Conservation (phyloP, 2,329 filamentous ascomycete species). For the Alternaria consortialis region DNA sequence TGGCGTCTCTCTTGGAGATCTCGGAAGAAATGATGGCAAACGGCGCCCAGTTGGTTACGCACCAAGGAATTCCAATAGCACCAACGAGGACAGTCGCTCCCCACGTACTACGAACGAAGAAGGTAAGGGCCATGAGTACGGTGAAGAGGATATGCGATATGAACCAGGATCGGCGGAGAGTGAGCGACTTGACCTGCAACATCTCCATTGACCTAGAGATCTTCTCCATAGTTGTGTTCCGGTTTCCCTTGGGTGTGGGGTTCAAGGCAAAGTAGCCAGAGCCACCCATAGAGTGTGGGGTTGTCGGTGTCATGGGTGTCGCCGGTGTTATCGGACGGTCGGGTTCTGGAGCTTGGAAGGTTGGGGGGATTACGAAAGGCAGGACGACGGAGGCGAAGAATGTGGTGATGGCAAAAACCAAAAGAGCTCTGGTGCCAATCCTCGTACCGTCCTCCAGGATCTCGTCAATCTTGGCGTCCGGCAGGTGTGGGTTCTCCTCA, state of each 20-base stretch:
- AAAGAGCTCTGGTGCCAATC: slow-evolving; percentile 85
- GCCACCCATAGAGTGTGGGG: slow-evolving; percentile 43
- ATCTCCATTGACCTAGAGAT: slow-evolving; percentile 60
- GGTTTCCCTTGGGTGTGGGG: slow-evolving; percentile 25
- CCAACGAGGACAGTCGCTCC: slow-evolving; percentile 81
- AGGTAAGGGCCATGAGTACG: slow-evolving; percentile 80
- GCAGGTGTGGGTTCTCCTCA: slow-evolving; percentile 78
- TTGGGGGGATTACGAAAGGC: slow-evolving; percentile 84
- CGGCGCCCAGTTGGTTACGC: slow-evolving; percentile 90
- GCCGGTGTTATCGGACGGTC: slow-evolving; percentile 52
- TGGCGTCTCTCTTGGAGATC: slow-evolving; percentile 81
- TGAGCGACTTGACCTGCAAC: slow-evolving; percentile 82
- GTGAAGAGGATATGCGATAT: slow-evolving; percentile 85
- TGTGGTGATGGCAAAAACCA: slow-evolving; percentile 87
- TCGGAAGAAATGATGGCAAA: slow-evolving; percentile 95
- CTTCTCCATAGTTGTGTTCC: slow-evolving; percentile 35
- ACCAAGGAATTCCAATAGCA: slow-evolving; percentile 89
- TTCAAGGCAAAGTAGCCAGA: slow-evolving; percentile 47
- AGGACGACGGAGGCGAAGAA: slow-evolving; percentile 82
- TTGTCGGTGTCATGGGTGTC: slow-evolving; percentile 49
- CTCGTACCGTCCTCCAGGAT: slow-evolving; percentile 87
- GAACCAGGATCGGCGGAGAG: slow-evolving; percentile 88
- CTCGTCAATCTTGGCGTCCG: slow-evolving; percentile 75
- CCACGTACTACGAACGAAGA: slow-evolving; percentile 76
- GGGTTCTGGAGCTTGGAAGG: slow-evolving; percentile 66